Conservation (phyloP, 225 moss, liverwort and hornwort genomes). For the Takakia lepidozioides region DNA sequence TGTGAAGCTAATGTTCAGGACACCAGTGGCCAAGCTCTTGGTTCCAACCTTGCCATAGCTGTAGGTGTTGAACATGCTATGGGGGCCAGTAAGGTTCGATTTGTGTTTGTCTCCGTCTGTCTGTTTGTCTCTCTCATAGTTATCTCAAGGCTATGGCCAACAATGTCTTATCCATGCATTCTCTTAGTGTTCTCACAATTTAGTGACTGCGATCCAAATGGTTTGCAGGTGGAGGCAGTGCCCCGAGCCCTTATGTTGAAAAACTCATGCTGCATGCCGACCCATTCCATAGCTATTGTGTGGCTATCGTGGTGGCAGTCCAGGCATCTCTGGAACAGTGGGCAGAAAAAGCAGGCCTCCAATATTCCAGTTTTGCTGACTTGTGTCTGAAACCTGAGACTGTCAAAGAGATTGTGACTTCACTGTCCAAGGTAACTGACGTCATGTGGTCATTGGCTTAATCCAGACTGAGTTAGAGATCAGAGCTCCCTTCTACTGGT, state of each 20-base stretch:
- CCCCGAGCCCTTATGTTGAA: constrained; percentile 68
- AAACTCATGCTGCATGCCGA: constrained; percentile 82
- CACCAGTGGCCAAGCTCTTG: too few relatives aligned
- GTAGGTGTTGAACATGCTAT: too few relatives aligned
- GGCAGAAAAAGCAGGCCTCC: constrained; percentile 47
- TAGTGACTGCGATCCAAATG: background rate
- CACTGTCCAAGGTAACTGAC: constrained; percentile 42
- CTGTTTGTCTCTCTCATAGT: background rate
- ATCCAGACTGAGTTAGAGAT: too few relatives aligned
- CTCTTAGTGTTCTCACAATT: background rate
- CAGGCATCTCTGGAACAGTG: constrained; percentile 59
- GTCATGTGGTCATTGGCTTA: too few relatives aligned
- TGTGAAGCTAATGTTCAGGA: too few relatives aligned
- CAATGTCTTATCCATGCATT: too few relatives aligned
- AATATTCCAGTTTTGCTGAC: constrained; percentile 43
- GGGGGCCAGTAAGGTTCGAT: too few relatives aligned
- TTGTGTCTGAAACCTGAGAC: constrained; percentile 63
- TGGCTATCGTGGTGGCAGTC: constrained; percentile 57
- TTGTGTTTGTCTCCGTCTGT: background rate
- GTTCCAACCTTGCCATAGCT: too few relatives aligned
- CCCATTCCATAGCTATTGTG: constrained; percentile 59
- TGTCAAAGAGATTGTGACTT: constrained; percentile 50
- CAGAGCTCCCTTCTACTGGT: too few relatives aligned
- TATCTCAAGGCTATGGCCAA: background rate
- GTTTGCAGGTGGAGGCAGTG: constrained; percentile 70